Percentiles rank a stretch among this genome's conserved stretches.
Conservation (phyloP, 116 monocot species). For the Phalaenopsis hybrid region DNA sequence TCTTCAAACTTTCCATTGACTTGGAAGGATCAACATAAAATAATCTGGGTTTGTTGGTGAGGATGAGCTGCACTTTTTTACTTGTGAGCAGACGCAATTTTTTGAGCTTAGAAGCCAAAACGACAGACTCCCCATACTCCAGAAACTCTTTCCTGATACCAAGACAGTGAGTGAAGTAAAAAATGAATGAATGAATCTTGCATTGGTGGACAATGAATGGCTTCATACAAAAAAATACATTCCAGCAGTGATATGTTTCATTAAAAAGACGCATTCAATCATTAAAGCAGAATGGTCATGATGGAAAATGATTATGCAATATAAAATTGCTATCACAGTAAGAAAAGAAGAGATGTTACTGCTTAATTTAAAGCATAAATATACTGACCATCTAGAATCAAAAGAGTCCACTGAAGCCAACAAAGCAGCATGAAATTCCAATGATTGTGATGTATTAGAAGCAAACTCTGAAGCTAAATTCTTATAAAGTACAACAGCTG, state of each 20-base stretch:
- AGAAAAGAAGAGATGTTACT: neutral
- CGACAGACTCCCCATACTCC: conserved; percentile 71
- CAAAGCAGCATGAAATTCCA: conserved; percentile 40
- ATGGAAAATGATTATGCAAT: neutral
- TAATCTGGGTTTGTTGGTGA: conserved; percentile 84
- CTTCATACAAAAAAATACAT: neutral
- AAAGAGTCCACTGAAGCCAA: conserved; percentile 86
- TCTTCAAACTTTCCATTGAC: conserved; percentile 40
- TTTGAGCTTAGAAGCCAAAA: conserved; percentile 84
- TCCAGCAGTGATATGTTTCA: neutral
- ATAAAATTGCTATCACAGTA: neutral
- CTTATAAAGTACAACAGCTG: conserved; percentile 11
- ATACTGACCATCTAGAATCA: conserved; percentile 83
- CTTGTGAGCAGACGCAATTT: conserved; percentile 64
- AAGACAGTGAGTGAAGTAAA: neutral
- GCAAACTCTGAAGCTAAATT: neutral
- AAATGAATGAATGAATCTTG: too few relatives aligned
- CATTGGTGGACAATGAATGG: too few relatives aligned
- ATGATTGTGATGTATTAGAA: conserved; percentile 34
- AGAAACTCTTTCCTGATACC: conserved; percentile 77
- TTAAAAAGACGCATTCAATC: too few relatives aligned
- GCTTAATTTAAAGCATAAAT: neutral
- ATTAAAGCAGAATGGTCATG: too few relatives aligned
- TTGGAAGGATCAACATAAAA: conserved; percentile 65
- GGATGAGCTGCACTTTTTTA: conserved; percentile 93